A percentile compares a stretch with the other conserved stretches of the same genome.
Conservation (phyloP, 352 stramenopile species). For the Thalassiosira ordinaria region DNA sequence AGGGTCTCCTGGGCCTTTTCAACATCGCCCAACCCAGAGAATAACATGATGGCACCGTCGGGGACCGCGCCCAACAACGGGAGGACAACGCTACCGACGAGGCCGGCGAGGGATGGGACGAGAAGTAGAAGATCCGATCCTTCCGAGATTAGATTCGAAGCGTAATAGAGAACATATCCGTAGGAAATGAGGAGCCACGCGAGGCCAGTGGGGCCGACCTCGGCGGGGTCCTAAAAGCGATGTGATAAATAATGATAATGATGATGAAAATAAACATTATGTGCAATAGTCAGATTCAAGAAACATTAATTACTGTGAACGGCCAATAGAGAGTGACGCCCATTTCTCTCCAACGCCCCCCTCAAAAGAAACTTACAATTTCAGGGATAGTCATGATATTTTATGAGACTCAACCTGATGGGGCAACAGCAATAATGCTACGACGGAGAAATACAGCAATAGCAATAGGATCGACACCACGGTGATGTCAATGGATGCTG, state of each 20-base stretch:
- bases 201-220: slow-evolving; percentile 84
- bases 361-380: slow-evolving; percentile 43
- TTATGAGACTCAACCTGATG: no score
- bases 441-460: no score
- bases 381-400: slow-evolving; percentile 29
- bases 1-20: slow-evolving; percentile 93
- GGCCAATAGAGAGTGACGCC: not conserved
- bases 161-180: slow-evolving; percentile 96
- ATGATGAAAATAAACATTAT: no score
- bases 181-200: slow-evolving; percentile 94
- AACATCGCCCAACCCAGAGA: slow-evolving; percentile 91
- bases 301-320: no score
- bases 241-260: slow-evolving; percentile 7
- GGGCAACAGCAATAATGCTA: no score
- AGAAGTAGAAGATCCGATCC: slow-evolving; percentile 97
- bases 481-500: no score
- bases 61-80: slow-evolving; percentile 96
- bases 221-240: slow-evolving; percentile 47
- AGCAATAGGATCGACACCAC: no score
- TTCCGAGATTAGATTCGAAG: slow-evolving; percentile 97
- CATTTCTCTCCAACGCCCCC: not conserved
- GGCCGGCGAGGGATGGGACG: slow-evolving; percentile 92
- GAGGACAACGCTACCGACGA: slow-evolving; percentile 96
- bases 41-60: slow-evolving; percentile 97
- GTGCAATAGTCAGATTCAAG: no score